Conservation (phyloP, 2,329 filamentous ascomycete species). For the Colletotrichum endophyticum region DNA sequence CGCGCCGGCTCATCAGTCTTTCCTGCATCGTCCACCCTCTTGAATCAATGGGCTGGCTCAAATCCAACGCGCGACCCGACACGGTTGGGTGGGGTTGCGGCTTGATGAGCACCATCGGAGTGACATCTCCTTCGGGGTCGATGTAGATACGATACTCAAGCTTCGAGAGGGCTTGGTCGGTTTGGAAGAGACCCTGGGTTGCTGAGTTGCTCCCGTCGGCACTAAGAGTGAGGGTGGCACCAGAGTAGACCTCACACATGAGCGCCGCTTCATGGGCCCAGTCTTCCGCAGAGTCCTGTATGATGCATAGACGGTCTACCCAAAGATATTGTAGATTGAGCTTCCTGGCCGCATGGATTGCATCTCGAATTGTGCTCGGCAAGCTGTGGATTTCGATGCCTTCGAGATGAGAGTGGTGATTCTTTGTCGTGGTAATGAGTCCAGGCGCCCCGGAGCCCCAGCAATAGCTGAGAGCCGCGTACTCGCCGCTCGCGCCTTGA, state of each 20-base stretch:
- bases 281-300: background rate
- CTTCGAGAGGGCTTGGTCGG: background rate
- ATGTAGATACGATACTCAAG: background rate
- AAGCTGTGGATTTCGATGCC: background rate
- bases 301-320: background rate
- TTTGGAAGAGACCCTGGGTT: background rate
- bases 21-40: background rate
- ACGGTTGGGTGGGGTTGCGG: background rate
- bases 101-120: background rate
- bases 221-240: background rate
- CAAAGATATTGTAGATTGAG: background rate
- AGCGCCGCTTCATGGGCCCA: background rate
- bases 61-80: background rate
- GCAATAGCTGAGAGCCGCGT: background rate
- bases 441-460: background rate
- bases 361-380: rapidly evolving
- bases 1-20: background rate
- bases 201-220: background rate
- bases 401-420: background rate
- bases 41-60: background rate
- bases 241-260: background rate
- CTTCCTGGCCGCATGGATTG: background rate
- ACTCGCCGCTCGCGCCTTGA: rapidly evolving
- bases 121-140: background rate
- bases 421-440: background rate